Conservation (phyloP, 192 early-diverging fungal species). For the Gamsiella multidivaricata region DNA sequence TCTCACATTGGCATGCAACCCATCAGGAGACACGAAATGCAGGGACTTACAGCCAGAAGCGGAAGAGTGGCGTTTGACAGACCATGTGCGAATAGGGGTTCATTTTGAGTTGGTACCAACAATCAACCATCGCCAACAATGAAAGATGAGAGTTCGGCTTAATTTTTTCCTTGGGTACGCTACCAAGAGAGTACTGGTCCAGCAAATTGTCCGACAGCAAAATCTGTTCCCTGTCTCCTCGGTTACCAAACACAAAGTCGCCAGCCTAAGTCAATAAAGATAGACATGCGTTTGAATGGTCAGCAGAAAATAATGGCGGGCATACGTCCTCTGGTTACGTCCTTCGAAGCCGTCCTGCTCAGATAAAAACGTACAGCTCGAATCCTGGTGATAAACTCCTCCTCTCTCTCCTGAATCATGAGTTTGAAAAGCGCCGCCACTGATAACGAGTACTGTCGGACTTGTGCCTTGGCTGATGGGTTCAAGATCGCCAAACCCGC, state of each 20-base stretch:
- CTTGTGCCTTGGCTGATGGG: conserved; percentile 85
- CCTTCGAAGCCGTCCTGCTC: neutral
- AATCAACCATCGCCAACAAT: conserved; percentile 92
- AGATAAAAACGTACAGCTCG: conserved; percentile 57
- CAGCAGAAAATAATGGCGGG: neutral
- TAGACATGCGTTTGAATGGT: neutral
- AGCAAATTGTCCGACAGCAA: conserved; percentile 83
- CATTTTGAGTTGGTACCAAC: conserved; percentile 86
- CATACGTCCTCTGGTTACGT: neutral
- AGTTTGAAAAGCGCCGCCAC: conserved; percentile 92
- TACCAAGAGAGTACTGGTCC: conserved; percentile 89
- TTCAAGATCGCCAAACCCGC: conserved; percentile 92
- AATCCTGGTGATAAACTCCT: conserved; percentile 81
- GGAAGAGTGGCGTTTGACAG: conserved; percentile 95
- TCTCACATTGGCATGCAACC: too few species aligned
- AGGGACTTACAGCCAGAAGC: conserved; percentile 82
- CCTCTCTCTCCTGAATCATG: conserved; percentile 89
- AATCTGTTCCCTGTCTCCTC: conserved; percentile 68
- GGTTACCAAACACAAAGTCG: conserved; percentile 87
- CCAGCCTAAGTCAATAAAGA: conserved; percentile 63
- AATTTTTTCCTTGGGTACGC: conserved; percentile 75
- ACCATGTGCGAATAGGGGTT: conserved; percentile 96
- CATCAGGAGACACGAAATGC: too few species aligned
- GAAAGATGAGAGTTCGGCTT: conserved; percentile 94
- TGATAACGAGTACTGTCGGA: conserved; percentile 89